Evolutionary conservation across 768 basidiomycete genomes (phyloP).

Genomic region (Suillus americanus): DNA sequence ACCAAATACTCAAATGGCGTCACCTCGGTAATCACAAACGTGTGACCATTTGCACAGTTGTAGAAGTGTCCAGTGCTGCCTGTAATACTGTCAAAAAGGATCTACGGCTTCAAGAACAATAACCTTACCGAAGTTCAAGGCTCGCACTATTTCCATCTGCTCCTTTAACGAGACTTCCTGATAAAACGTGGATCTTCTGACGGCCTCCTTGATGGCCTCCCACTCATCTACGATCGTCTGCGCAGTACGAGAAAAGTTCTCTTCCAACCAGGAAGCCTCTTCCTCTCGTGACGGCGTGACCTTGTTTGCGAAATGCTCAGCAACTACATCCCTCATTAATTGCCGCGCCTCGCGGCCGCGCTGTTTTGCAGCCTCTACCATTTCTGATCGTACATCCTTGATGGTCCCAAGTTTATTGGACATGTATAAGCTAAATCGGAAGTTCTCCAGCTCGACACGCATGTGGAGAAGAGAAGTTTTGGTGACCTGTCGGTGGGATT

Average conservation of each 20-base stretch:
- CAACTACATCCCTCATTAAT: constrained; percentile 1
- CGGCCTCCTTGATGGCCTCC: constrained; percentile 35
- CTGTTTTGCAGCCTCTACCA: constrained; percentile 22
- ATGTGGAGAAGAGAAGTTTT: constrained; percentile 42
- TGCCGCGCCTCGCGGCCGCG: constrained; percentile 8
- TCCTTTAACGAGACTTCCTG: constrained; percentile 54
- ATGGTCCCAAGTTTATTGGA: constrained; percentile 20
- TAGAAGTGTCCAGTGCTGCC: constrained; percentile 47
- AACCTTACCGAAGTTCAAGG: constrained; percentile 47
- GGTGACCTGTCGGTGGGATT: constrained; percentile 52
- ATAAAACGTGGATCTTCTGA: constrained; percentile 46
- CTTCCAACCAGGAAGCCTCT: constrained; percentile 39
- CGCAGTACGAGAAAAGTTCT: constrained; percentile 41
- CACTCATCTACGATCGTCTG: constrained; percentile 46
- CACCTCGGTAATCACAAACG: constrained; percentile 60
- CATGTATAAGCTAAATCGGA: constrained; percentile 47
- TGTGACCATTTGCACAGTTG: constrained; percentile 59
- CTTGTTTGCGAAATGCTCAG: constrained; percentile 26
- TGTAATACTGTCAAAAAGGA: constrained; percentile 11
- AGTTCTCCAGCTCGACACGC: constrained; percentile 47
- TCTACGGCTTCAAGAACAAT: neutral
- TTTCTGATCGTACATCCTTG: constrained; percentile 18
- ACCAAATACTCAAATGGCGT: constrained; percentile 9
- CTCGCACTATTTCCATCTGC: constrained; percentile 47
- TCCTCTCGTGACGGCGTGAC: constrained; percentile 11